Base-by-base conservation (phyloP, 1,284 basidiomycete genomes). In the Boletus semigastroideus region DNA sequence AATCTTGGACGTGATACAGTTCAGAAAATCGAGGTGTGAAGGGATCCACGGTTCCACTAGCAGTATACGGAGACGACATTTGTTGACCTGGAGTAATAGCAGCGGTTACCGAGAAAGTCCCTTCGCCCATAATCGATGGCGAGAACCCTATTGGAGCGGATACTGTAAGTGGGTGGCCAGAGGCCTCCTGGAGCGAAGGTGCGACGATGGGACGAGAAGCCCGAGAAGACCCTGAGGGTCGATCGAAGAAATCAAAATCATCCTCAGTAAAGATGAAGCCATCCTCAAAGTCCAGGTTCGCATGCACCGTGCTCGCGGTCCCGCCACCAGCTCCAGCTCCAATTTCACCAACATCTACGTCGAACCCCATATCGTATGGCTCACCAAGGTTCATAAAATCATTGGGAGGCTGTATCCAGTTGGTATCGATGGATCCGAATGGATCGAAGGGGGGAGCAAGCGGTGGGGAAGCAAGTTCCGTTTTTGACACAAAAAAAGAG, bases 261-360 rank as follows among this genome's bases (percentile, higher is more conserved):
- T 88, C 87, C 48, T 90, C 87, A 0, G 88, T 90, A 60, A 90
- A 85, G 12, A 84, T 87, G 60, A 90, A 85, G 1, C 76, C 78
- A 36, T 83, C 82, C 40, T 86, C 84, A 49, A 83, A 78, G 46
- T 80, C 80, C 66, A 78, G 77, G 45, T 70, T 64, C 13, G 59
- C 60, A 57, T 53, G 64, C 25, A 46, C 66, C 38, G 54, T 64
- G 42, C 56, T 65, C 44, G 60, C 65, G 48, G 58, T 66, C 27
- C 65, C 63, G 25, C 67, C 62, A 22, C 66, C 61, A 28, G 63
- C 55, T 44, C 64, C 62, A 19, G 65, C 52, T 14, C 69, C 69
- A 19, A 74, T 69, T 16, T 65, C 58, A 46, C 69, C 67, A 51
- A 83, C 74, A 47, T 71, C 72, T 65, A 83, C 77, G 49, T 70